Conservation (phyloP, 106 monocot species). For the Dendrobium catenatum region DNA sequence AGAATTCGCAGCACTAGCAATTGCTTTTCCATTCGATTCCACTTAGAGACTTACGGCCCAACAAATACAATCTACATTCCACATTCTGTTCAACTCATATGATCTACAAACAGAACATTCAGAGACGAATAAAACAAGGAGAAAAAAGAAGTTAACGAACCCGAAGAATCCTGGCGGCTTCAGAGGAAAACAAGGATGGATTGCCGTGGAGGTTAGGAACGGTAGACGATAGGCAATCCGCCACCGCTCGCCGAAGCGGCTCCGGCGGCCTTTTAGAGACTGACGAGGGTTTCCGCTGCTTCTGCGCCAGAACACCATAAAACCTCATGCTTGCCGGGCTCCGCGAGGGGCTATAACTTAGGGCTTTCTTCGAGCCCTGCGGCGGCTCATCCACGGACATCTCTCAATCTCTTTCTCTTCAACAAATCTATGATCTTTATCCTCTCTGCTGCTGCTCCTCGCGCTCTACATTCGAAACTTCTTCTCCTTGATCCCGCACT, state of each 20-base stretch:
- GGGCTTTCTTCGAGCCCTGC: slow-evolving; percentile 16
- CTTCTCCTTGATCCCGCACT: neutral
- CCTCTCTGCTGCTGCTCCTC: neutral
- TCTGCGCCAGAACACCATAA: slow-evolving; percentile 16
- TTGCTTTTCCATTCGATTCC: too few relatives aligned
- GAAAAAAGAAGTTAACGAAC: slow-evolving; percentile 15
- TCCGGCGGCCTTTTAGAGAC: slow-evolving; percentile 44
- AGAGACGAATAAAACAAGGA: neutral
- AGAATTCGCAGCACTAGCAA: too few relatives aligned
- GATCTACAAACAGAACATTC: neutral
- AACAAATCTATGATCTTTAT: neutral
- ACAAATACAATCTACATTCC: neutral
- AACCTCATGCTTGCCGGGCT: slow-evolving; percentile 25
- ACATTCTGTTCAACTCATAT: neutral
- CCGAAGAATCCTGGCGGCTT: slow-evolving; percentile 45
- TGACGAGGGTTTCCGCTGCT: slow-evolving; percentile 16
- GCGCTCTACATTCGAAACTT: neutral
- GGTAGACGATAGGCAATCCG: slow-evolving; percentile 45
- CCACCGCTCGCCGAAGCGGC: slow-evolving; percentile 56
- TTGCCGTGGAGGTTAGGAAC: slow-evolving; percentile 31
- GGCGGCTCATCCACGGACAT: slow-evolving; percentile 29
- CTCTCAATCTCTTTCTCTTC: neutral
- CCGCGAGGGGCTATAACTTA: slow-evolving; percentile 36
- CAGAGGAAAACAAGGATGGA: slow-evolving; percentile 17
- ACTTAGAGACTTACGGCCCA: too few relatives aligned